Percentiles rank a stretch among this genome's conserved stretches.
These are phyloP conservation scores for Darksidea phi DNA, from an alignment of 495 filamentous ascomycete species.

Conservation along the genomic window DNA sequence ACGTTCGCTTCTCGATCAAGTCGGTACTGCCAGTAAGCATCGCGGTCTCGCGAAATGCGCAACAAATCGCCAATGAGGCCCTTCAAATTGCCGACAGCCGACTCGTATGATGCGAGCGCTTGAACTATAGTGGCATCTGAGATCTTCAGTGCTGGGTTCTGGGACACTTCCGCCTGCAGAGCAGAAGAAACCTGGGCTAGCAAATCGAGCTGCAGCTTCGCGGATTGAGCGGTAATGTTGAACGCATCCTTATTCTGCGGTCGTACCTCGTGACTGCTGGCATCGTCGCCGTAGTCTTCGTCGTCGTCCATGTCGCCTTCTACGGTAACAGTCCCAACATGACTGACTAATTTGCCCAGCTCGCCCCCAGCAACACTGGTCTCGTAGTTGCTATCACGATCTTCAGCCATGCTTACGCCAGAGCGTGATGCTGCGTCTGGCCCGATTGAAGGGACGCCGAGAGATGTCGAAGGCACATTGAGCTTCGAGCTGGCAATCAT, in stretches of 20 bases:
- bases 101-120: conserved; percentile 83
- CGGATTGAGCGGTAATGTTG: conserved; percentile 92
- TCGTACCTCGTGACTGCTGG: conserved; percentile 72
- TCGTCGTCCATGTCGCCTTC: conserved; percentile 68
- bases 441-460: conserved; percentile 52
- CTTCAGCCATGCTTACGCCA: conserved; percentile 54
- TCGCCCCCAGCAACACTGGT: conserved; percentile 56
- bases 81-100: conserved; percentile 82
- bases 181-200: conserved; percentile 80
- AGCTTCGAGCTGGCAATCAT: conserved; percentile 27
- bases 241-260: conserved; percentile 83
- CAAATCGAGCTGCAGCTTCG: conserved; percentile 86
- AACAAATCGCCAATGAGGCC: conserved; percentile 82
- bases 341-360: conserved; percentile 49
- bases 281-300: conserved; percentile 74
- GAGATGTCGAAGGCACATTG: conserved; percentile 30
- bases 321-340: conserved; percentile 48
- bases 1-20: conserved; percentile 85
- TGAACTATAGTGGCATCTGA: conserved; percentile 72
- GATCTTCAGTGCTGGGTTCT: conserved; percentile 66
- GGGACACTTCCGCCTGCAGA: conserved; percentile 67
- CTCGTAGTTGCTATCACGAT: conserved; percentile 59
- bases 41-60: conserved; percentile 87
- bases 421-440: conserved; percentile 38
- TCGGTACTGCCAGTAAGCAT: conserved; percentile 94